Evolutionary conservation across 2,329 filamentous ascomycete species (phyloP).

Genomic region (Colletotrichum destructivum): DNA sequence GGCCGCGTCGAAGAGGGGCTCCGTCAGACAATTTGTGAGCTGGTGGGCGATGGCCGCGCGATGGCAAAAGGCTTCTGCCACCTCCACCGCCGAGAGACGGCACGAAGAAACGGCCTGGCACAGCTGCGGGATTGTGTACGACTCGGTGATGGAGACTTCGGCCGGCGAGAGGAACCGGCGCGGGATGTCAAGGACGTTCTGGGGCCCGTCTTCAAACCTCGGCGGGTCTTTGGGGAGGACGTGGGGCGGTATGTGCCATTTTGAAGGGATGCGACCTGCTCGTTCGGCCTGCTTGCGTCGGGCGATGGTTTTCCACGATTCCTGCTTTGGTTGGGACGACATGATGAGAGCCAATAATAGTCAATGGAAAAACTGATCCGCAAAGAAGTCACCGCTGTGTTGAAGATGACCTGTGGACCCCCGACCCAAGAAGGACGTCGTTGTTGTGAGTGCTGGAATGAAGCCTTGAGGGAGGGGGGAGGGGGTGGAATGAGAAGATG

Average conservation of each 20-base stretch:
- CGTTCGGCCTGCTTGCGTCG: slow-evolving; percentile 32
- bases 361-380: neutral
- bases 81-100: slow-evolving; percentile 5
- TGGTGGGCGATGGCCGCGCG: slow-evolving; percentile 66
- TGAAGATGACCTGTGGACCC: neutral
- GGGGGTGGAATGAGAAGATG: neutral
- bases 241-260: slow-evolving; percentile 19
- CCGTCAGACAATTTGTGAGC: slow-evolving; percentile 66
- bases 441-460: no score
- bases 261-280: slow-evolving; percentile 22
- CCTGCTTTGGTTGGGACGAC: slow-evolving; percentile 4
- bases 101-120: slow-evolving; percentile 15
- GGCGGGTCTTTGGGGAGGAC: slow-evolving; percentile 27
- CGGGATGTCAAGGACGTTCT: slow-evolving; percentile 26
- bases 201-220: slow-evolving; percentile 10
- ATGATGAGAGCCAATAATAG: neutral
- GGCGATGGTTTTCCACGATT: slow-evolving; percentile 28
- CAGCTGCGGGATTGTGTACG: slow-evolving; percentile 6
- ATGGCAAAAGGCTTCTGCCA: slow-evolving; percentile 32
- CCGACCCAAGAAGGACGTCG: no score
- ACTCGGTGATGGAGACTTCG: slow-evolving; percentile 32
- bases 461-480: neutral
- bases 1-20: slow-evolving; percentile 66
- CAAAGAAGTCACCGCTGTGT: no score
- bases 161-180: slow-evolving; percentile 18